Conservation (phyloP, 495 filamentous ascomycete species). For the Daldinia grandis region DNA sequence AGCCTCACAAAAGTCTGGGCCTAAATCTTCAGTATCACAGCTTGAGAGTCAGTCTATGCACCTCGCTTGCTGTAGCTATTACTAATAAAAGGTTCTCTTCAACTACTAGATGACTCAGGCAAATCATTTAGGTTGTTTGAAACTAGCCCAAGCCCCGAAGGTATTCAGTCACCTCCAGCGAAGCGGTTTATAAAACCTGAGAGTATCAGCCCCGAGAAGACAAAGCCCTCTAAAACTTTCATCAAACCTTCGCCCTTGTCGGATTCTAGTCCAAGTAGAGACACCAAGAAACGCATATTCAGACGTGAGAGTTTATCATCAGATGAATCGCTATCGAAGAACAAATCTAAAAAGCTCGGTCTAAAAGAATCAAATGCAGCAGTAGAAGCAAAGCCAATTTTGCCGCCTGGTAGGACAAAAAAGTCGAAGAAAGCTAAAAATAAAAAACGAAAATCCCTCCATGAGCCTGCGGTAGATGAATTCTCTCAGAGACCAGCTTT, state of each 20-base stretch:
- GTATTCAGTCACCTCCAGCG: conserved; percentile 1
- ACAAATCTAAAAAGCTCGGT: conserved; percentile 5
- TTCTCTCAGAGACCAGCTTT: conserved; percentile 34
- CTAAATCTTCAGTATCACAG: conserved; percentile 20
- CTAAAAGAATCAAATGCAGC: conserved; percentile 6
- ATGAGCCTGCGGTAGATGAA: conserved; percentile 23
- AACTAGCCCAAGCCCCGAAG: conserved; percentile 7
- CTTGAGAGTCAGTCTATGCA: conserved; percentile 4
- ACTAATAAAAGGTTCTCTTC: conserved; percentile 9
- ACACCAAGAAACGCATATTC: conserved; percentile 1
- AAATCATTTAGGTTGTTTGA: not conserved
- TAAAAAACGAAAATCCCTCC: conserved; percentile 14
- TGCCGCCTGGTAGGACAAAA: not conserved
- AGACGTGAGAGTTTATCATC: not conserved
- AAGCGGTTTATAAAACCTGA: conserved; percentile 17
- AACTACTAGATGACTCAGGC: conserved; percentile 13
- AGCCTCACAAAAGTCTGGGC: conserved; percentile 22
- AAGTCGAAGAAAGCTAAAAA: conserved; percentile 7
- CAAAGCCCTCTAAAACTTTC: conserved; percentile 2
- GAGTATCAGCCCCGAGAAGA: conserved; percentile 20
- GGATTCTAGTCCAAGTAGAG: conserved; percentile 21
- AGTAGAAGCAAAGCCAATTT: not conserved
- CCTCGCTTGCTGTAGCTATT: not conserved
- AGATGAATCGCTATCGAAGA: conserved; percentile 19
- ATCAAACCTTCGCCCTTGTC: conserved; percentile 5